Conservation (phyloP, 225 moss, liverwort and hornwort species). For the Bryoerythrophyllum caledonicum region DNA sequence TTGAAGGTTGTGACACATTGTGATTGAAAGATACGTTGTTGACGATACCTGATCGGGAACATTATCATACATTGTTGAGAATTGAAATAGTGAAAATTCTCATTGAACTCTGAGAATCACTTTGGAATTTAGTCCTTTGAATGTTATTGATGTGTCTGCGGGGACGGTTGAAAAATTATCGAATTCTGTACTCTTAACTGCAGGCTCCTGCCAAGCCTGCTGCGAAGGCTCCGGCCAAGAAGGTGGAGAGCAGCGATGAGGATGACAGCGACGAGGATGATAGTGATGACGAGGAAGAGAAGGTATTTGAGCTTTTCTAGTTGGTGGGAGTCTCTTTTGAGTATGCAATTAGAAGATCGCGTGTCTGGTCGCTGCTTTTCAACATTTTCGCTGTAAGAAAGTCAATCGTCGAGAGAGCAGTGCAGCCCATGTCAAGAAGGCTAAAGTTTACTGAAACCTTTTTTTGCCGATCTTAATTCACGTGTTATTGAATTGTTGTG, state of each 20-base stretch:
- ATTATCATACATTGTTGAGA: no score
- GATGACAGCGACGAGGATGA: constrained; percentile 52
- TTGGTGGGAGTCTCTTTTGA: neutral
- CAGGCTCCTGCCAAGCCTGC: constrained; percentile 38
- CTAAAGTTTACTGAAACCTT: no score
- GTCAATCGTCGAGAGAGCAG: neutral
- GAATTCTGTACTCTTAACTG: neutral
- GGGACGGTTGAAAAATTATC: neutral
- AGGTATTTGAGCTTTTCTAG: constrained; percentile 14
- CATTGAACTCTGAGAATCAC: no score
- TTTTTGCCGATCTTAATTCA: no score
- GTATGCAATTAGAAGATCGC: no score
- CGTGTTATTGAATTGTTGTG: neutral
- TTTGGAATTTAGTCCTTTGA: no score
- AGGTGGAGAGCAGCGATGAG: constrained; percentile 47
- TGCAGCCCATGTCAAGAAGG: neutral
- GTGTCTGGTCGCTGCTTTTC: neutral
- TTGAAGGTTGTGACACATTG: no score
- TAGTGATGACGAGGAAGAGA: constrained; percentile 48
- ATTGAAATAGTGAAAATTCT: no score
- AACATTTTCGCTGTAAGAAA: no score
- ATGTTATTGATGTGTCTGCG: neutral
- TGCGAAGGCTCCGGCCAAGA: constrained; percentile 30
- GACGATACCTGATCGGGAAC: no score
- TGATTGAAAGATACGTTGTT: no score